Percentiles rank a stretch among this genome's conserved stretches.
Evolutionary conservation across 768 basidiomycete species (phyloP).

Genomic region (Arthromyces matolae): DNA sequence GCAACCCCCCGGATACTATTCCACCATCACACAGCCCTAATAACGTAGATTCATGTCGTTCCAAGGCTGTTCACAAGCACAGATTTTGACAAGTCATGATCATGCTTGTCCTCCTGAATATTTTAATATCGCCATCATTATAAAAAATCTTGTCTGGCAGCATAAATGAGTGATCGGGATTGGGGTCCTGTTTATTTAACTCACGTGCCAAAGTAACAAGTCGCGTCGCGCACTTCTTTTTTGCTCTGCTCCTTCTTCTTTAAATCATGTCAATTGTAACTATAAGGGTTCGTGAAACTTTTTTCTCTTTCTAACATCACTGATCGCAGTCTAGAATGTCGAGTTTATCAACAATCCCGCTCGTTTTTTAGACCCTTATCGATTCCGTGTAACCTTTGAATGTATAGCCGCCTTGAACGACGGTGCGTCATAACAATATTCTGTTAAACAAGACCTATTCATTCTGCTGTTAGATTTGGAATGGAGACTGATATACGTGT

Average conservation of each 20-base stretch:
- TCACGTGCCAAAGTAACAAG: slow-evolving; percentile 15
- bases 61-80: background rate
- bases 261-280: slow-evolving; percentile 62
- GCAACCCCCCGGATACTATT: slow-evolving; percentile 12
- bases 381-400: slow-evolving; percentile 95
- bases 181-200: slow-evolving; percentile 11
- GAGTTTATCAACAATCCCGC: slow-evolving; percentile 94
- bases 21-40: background rate
- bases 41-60: background rate
- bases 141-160: background rate
- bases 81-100: background rate
- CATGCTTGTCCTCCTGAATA: background rate
- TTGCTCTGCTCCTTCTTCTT: slow-evolving; percentile 3
- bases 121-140: background rate
- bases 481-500: slow-evolving; percentile 97
- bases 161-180: background rate
- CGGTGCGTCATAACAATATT: slow-evolving; percentile 40
- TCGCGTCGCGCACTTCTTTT: slow-evolving; percentile 19
- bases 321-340: slow-evolving; percentile 52
- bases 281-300: slow-evolving; percentile 47
- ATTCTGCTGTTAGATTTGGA: slow-evolving; percentile 71
- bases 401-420: slow-evolving; percentile 90
- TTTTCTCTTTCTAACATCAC: background rate
- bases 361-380: slow-evolving; percentile 85
- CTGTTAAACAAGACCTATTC: background rate